Evolutionary conservation across 345 rosid genomes (phyloP).

Genomic region (Sisymbrium altissimum): DNA sequence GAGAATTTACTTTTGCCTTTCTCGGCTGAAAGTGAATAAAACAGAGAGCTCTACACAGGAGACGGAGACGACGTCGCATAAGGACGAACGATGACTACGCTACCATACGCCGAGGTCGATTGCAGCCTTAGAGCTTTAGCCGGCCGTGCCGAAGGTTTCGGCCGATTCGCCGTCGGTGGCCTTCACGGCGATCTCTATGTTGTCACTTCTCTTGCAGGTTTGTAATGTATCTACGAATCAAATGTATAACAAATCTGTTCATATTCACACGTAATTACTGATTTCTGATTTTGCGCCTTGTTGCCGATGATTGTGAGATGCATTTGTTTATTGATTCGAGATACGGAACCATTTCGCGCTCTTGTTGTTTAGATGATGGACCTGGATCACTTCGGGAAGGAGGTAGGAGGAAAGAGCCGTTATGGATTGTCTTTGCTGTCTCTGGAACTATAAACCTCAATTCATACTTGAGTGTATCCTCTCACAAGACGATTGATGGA

Average conservation of each 20-base stretch:
- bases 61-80: conserved; percentile 22
- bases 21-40: not conserved
- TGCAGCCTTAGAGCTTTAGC: conserved; percentile 51
- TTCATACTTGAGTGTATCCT: conserved; percentile 68
- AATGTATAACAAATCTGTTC: too few relatives aligned
- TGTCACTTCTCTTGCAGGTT: conserved; percentile 61
- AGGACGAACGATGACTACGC: conserved; percentile 35
- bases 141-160: conserved; percentile 79
- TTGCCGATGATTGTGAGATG: not conserved
- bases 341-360: too few relatives aligned
- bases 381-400: conserved; percentile 81
- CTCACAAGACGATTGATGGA: conserved; percentile 89
- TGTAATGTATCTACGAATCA: conserved; percentile 35
- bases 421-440: conserved; percentile 79
- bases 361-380: conserved; percentile 45
- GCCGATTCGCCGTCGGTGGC: conserved; percentile 64
- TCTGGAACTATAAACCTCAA: conserved; percentile 74
- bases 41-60: not conserved
- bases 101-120: conserved; percentile 67
- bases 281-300: too few relatives aligned
- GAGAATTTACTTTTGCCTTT: not conserved
- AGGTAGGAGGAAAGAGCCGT: conserved; percentile 66
- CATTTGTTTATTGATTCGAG: too few relatives aligned
- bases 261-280: too few relatives aligned
- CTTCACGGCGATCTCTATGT: conserved; percentile 55